A percentile compares a stretch with the other conserved stretches of the same genome.
Evolutionary conservation across 352 stramenopile genomes (phyloP).

Genomic region (Globisporangium megalacanthum): DNA sequence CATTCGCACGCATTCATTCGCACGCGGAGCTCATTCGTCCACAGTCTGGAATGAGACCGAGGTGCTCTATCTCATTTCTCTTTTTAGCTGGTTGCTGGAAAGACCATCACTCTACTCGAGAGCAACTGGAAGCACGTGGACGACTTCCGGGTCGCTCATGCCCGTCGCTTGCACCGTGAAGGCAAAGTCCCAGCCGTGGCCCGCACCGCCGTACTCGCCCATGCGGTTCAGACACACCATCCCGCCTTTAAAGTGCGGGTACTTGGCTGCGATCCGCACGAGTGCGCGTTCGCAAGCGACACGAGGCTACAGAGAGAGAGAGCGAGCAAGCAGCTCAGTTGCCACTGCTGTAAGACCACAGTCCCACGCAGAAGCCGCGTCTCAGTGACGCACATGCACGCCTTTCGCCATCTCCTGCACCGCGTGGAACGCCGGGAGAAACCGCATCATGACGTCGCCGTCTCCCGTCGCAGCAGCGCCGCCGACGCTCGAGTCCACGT

Average conservation of each 20-base stretch:
- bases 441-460: constrained; percentile 91
- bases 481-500: constrained; percentile 77
- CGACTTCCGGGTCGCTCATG: constrained; percentile 46
- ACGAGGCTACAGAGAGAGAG: constrained; percentile 33
- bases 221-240: constrained; percentile 76
- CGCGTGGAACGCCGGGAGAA: constrained; percentile 79
- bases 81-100: background rate
- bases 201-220: constrained; percentile 69
- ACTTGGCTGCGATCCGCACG: constrained; percentile 40
- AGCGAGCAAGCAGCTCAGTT: no score
- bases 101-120: constrained; percentile 12
- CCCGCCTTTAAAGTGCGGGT: constrained; percentile 62
- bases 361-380: background rate
- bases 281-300: constrained; percentile 54
- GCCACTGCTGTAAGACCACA: background rate
- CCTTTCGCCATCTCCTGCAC: constrained; percentile 77
- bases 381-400: constrained; percentile 42
- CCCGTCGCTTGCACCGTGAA: constrained; percentile 57
- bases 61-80: background rate
- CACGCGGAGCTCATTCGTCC: background rate
- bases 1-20: background rate
- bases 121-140: constrained; percentile 41
- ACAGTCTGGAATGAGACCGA: background rate
- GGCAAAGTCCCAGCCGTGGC: constrained; percentile 69
- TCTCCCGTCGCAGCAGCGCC: constrained; percentile 85